Conservation (phyloP, 2,329 filamentous ascomycete species). For the Ascochyta pisi region DNA sequence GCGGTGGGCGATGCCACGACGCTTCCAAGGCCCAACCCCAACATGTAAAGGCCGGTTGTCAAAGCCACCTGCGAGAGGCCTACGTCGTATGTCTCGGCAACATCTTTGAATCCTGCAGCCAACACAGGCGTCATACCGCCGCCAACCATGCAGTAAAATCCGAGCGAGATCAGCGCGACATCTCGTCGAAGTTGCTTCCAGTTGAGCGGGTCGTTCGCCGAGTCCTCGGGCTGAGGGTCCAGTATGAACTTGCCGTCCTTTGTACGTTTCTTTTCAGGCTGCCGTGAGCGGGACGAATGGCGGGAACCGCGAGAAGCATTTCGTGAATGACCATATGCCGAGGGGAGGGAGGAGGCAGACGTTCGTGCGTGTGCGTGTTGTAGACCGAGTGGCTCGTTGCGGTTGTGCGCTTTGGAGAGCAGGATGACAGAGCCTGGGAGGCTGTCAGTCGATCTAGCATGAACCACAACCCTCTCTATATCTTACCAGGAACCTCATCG, state of each 20-base stretch:
- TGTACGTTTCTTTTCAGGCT: conserved; percentile 72
- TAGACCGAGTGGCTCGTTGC: conserved; percentile 68
- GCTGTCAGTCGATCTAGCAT: background rate
- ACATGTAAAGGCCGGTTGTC: conserved; percentile 92
- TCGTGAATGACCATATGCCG: conserved; percentile 30
- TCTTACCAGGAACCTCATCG: conserved; percentile 83
- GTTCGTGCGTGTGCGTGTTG: conserved; percentile 67
- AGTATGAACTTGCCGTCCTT: conserved; percentile 83
- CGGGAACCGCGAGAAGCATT: conserved; percentile 32
- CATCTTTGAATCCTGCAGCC: conserved; percentile 85
- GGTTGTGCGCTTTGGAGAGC: conserved; percentile 61
- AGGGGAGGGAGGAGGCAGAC: conserved; percentile 61
- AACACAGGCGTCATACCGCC: conserved; percentile 91
- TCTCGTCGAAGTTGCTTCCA: conserved; percentile 87
- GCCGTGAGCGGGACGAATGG: conserved; percentile 30
- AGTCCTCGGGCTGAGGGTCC: conserved; percentile 91
- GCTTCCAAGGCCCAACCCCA: conserved; percentile 86
- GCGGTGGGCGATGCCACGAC: conserved; percentile 88
- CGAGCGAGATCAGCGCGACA: conserved; percentile 77
- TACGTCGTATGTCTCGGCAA: conserved; percentile 72
- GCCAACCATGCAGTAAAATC: conserved; percentile 91
- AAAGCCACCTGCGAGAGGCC: conserved; percentile 76
- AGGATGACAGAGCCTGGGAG: conserved; percentile 65
- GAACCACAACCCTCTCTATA: background rate
- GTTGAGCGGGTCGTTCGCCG: conserved; percentile 88